A percentile compares a stretch with the other conserved stretches of the same genome.
These are phyloP conservation scores for Cladosporium halotolerans DNA, from an alignment of 2,329 filamentous ascomycete genomes.

Conservation along the genomic window DNA sequence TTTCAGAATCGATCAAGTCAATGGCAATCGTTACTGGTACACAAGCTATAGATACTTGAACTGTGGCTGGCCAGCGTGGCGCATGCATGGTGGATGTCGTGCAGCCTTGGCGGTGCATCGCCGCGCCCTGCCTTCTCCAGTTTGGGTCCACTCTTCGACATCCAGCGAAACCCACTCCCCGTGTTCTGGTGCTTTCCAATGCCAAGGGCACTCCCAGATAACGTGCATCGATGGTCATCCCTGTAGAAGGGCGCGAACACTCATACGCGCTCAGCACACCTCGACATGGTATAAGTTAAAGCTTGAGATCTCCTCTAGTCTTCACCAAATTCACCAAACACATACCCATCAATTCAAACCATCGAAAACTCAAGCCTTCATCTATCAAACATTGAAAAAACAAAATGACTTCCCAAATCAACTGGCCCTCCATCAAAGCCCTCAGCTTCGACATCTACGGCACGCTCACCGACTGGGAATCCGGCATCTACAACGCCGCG, in stretches of 20 bases:
- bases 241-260: not conserved
- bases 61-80: too few relatives aligned
- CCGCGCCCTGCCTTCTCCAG: not conserved
- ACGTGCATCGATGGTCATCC: not conserved
- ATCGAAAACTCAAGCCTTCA: not conserved
- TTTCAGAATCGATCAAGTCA: too few relatives aligned
- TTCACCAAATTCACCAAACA: not conserved
- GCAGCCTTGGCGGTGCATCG: not conserved
- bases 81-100: not conserved
- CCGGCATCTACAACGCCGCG: constrained; percentile 54
- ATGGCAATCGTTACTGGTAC: too few relatives aligned
- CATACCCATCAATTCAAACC: not conserved
- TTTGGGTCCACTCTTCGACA: not conserved
- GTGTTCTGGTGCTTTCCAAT: not conserved
- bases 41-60: too few relatives aligned
- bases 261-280: too few relatives aligned
- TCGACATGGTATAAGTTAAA: too few relatives aligned
- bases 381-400: not conserved
- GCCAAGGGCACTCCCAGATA: not conserved
- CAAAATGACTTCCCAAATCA: constrained; percentile 22
- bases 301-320: not conserved
- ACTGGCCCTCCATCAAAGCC: constrained; percentile 32
- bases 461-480: constrained; percentile 73
- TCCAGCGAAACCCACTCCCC: not conserved
- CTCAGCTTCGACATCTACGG: constrained; percentile 75